These are phyloP conservation scores for Aurifilum marmelostoma DNA, from an alignment of 2,329 filamentous ascomycete species.

Conservation along the genomic window DNA sequence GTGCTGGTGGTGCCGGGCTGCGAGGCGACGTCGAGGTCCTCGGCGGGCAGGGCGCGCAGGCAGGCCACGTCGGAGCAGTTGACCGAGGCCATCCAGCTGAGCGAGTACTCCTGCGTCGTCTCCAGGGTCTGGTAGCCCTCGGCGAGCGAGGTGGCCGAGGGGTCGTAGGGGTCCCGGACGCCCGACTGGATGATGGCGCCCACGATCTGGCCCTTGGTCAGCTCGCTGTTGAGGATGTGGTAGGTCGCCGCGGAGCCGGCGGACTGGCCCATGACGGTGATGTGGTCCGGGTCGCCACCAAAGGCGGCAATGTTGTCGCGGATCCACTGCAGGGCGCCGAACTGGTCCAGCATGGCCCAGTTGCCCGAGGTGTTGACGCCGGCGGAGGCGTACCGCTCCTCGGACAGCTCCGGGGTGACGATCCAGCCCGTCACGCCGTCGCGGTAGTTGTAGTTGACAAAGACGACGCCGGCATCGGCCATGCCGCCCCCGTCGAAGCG, in stretches of 20 bases:
- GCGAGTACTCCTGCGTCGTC: constrained; percentile 24
- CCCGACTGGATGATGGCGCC: constrained; percentile 36
- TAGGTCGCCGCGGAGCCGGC: constrained; percentile 32
- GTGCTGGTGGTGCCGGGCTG: constrained; percentile 19
- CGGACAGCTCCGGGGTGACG: constrained; percentile 29
- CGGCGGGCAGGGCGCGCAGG: constrained; percentile 28
- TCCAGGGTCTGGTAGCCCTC: constrained; percentile 32
- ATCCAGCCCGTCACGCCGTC: constrained; percentile 66
- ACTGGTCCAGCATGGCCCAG: constrained; percentile 53
- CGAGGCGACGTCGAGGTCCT: constrained; percentile 25
- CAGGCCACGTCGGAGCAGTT: constrained; percentile 32
- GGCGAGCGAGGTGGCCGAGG: constrained; percentile 30
- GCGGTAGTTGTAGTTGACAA: constrained; percentile 64
- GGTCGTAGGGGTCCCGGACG: constrained; percentile 35
- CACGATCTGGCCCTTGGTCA: constrained; percentile 34
- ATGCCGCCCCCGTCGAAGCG: constrained; percentile 58
- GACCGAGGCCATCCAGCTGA: constrained; percentile 26
- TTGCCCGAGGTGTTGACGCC: constrained; percentile 45
- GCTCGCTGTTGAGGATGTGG: constrained; percentile 36
- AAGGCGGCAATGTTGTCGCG: constrained; percentile 49
- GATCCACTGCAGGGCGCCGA: constrained; percentile 53
- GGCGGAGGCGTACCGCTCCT: constrained; percentile 26
- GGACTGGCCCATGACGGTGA: constrained; percentile 33
- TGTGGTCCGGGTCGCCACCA: constrained; percentile 44
- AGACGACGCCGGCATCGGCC: constrained; percentile 62